Percentiles rank a stretch among this genome's conserved stretches.
Evolutionary conservation across 306 rosid species (phyloP).

Genomic region (Acacia crassicarpa): DNA sequence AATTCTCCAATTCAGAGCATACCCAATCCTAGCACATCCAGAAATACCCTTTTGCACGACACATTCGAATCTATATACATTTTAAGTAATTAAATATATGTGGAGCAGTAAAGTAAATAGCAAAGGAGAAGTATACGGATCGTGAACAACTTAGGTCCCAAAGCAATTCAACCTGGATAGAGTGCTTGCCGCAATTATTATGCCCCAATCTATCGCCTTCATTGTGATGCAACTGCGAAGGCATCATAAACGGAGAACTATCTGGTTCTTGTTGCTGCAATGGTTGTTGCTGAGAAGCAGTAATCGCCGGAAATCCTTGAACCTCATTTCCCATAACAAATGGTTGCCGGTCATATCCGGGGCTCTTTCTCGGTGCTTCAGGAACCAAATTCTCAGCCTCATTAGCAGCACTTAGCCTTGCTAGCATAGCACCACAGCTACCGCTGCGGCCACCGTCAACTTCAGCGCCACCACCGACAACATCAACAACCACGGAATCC

Average conservation of each 20-base stretch:
- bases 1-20: neutral
- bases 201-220: constrained; percentile 36
- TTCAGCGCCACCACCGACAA: constrained; percentile 15
- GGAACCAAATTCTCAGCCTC: constrained; percentile 37
- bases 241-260: constrained; percentile 47
- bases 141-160: neutral
- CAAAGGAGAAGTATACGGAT: neutral
- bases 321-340: constrained; percentile 25
- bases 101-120: neutral
- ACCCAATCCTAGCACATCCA: too few relatives aligned
- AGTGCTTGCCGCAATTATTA: constrained; percentile 27
- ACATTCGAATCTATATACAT: neutral
- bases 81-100: too few relatives aligned
- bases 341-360: constrained; percentile 28
- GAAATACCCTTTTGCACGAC: neutral
- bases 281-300: constrained; percentile 28
- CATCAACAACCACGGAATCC: constrained; percentile 23
- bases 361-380: constrained; percentile 18
- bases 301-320: constrained; percentile 23
- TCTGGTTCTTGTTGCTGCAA: constrained; percentile 32
- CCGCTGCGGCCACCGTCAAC: neutral
- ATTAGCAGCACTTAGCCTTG: too few relatives aligned
- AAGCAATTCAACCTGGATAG: constrained; percentile 36
- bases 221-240: constrained; percentile 29
- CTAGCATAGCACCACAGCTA: neutral